phyloP scores from a whole-genome alignment of 495 filamentous ascomycete species.

The Podospora tetraspora region DNA sequence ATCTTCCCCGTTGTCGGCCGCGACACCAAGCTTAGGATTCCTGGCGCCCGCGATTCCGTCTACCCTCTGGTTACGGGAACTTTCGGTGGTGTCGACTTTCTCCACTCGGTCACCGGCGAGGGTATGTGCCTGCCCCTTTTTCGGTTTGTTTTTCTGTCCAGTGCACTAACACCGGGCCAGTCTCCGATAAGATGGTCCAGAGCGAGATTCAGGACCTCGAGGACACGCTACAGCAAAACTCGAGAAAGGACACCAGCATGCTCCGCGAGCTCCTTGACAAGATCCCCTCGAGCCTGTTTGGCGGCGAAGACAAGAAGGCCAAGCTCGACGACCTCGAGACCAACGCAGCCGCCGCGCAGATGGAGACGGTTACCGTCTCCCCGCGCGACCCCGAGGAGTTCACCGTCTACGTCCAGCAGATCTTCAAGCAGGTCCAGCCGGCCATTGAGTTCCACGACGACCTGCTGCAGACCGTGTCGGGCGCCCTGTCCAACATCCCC shows the following conservation, averaged over 20 bases:
- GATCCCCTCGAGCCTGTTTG: conserved; percentile 71
- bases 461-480: conserved; percentile 68
- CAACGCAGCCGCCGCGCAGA: conserved; percentile 62
- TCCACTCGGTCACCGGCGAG: conserved; percentile 86
- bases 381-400: conserved; percentile 74
- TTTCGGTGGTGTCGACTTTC: conserved; percentile 81
- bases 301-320: conserved; percentile 60
- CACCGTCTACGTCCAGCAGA: conserved; percentile 58
- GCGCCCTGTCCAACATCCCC: conserved; percentile 74
- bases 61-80: conserved; percentile 84
- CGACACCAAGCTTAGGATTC: conserved; percentile 57
- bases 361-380: conserved; percentile 58
- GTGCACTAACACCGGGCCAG: conserved; percentile 18
- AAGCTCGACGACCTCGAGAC: conserved; percentile 61
- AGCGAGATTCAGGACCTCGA: conserved; percentile 80
- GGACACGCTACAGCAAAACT: conserved; percentile 59
- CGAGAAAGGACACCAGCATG: conserved; percentile 54
- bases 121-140: conserved; percentile 19
- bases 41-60: conserved; percentile 57
- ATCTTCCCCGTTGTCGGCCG: conserved; percentile 84
- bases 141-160: neutral
- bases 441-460: conserved; percentile 85
- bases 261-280: conserved; percentile 71
- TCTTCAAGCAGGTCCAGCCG: conserved; percentile 72
- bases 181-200: conserved; percentile 82